Evolutionary conservation across 148 eudicot genomes (phyloP).

Genomic region (Rhododendron kiyosumense): DNA sequence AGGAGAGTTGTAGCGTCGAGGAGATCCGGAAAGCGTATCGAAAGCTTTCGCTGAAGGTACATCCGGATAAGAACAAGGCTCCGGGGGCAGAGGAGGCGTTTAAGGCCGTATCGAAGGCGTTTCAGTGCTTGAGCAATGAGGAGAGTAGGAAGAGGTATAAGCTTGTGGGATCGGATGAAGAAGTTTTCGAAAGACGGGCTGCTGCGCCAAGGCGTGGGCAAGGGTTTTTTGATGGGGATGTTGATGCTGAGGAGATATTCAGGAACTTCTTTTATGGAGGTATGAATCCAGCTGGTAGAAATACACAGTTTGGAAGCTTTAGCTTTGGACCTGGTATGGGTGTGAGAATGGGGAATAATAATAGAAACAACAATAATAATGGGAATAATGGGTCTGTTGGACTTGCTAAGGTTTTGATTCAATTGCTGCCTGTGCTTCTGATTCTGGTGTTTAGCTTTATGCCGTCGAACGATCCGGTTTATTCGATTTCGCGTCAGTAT

Average conservation of each 20-base stretch:
- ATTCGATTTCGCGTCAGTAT: conserved; percentile 29
- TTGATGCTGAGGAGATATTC: conserved; percentile 60
- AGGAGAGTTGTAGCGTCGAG: conserved; percentile 35
- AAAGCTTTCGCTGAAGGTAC: conserved; percentile 53
- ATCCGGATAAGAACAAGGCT: conserved; percentile 53
- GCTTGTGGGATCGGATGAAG: conserved; percentile 42
- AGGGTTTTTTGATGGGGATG: conserved; percentile 42
- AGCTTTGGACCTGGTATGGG: conserved; percentile 45
- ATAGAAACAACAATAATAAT: conserved; percentile 2
- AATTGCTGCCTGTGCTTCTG: conserved; percentile 42
- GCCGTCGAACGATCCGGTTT: conserved; percentile 43
- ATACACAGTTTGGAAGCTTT: conserved; percentile 38
- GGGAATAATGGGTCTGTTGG: conserved; percentile 25
- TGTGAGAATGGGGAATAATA: conserved; percentile 26
- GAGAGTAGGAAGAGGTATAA: conserved; percentile 42
- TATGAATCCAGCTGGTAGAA: conserved; percentile 32
- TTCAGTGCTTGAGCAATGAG: conserved; percentile 47
- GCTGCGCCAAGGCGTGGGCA: conserved; percentile 15
- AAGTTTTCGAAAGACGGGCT: conserved; percentile 29
- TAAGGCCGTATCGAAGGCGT: conserved; percentile 48
- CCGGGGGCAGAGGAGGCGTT: conserved; percentile 63
- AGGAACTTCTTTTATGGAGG: conserved; percentile 60
- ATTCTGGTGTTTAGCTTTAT: conserved; percentile 42
- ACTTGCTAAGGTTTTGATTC: conserved; percentile 28
- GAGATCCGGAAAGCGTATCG: conserved; percentile 49